Percentiles rank a stretch among this genome's conserved stretches.
phyloP scores from a whole-genome alignment of 2,329 filamentous ascomycete genomes.

The Bipolaris oryzae region DNA sequence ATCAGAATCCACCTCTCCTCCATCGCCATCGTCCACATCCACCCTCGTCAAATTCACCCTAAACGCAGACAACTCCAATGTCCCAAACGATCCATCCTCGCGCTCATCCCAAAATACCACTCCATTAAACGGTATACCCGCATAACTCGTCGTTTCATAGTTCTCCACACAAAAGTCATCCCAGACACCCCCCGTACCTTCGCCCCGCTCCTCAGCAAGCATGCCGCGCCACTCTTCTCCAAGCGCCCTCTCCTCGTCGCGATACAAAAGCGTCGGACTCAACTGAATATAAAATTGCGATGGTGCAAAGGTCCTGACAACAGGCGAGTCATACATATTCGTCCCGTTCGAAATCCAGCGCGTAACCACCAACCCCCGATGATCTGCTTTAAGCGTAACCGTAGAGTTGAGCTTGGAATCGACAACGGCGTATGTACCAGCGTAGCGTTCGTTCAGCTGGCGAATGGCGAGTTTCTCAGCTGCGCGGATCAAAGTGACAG shows the following conservation, averaged over 20 bases:
- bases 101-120: constrained; percentile 44
- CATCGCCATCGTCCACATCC: not conserved
- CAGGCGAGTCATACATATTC: constrained; percentile 17
- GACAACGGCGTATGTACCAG: constrained; percentile 32
- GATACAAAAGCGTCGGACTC: constrained; percentile 37
- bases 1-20: not conserved
- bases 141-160: constrained; percentile 43
- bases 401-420: constrained; percentile 34
- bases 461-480: not conserved
- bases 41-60: constrained; percentile 32
- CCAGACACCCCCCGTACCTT: constrained; percentile 44
- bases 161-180: constrained; percentile 48
- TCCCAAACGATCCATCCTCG: constrained; percentile 22
- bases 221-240: constrained; percentile 48
- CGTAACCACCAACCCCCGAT: constrained; percentile 33
- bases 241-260: constrained; percentile 28
- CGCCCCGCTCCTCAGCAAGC: constrained; percentile 19
- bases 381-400: constrained; percentile 32
- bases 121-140: constrained; percentile 42
- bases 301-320: constrained; percentile 2
- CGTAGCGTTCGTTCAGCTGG: constrained; percentile 23
- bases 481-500: not conserved
- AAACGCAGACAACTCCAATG: constrained; percentile 44
- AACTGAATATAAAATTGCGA: constrained; percentile 29
- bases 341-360: constrained; percentile 41